Evolutionary conservation across 768 basidiomycete genomes (phyloP).

Genomic region (Kwoniella sp.): DNA sequence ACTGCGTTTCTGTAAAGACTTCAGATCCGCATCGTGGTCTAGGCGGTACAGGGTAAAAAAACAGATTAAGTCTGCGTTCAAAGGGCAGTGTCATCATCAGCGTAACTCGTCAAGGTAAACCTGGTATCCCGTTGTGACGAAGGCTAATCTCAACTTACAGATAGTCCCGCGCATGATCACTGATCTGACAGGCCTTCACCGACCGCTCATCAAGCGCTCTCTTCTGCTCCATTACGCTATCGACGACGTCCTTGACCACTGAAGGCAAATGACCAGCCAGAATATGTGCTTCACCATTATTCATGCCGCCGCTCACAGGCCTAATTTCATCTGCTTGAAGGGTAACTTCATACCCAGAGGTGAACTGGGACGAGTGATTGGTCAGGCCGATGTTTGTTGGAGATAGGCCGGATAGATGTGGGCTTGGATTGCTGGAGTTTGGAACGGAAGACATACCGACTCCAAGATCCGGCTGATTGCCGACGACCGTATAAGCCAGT

Average conservation of each 20-base stretch:
- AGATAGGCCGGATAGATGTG: too few species aligned
- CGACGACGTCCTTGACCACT: neutral
- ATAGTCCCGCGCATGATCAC: slow-evolving; percentile 30
- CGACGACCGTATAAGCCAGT: neutral
- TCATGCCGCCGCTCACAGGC: too few species aligned
- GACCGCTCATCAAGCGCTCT: neutral
- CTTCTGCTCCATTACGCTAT: slow-evolving; percentile 7
- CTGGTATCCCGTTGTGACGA: too few species aligned
- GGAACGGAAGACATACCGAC: neutral
- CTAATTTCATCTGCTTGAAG: too few species aligned
- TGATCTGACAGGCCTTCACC: slow-evolving; percentile 20
- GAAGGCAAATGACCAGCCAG: neutral
- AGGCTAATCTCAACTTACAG: too few species aligned
- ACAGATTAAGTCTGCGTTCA: slow-evolving; percentile 10
- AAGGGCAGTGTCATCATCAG: too few species aligned
- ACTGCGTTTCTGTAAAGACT: slow-evolving; percentile 32
- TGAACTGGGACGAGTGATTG: too few species aligned
- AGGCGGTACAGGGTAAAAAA: slow-evolving; percentile 13
- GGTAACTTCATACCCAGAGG: too few species aligned
- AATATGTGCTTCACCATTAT: too few species aligned
- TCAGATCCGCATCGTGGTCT: slow-evolving; percentile 27
- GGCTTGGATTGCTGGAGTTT: neutral
- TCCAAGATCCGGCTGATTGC: neutral
- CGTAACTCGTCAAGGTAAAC: too few species aligned
- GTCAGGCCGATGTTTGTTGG: too few species aligned